These are phyloP conservation scores for Dioscorea alata DNA, from an alignment of 106 monocot genomes.

Conservation along the genomic window DNA sequence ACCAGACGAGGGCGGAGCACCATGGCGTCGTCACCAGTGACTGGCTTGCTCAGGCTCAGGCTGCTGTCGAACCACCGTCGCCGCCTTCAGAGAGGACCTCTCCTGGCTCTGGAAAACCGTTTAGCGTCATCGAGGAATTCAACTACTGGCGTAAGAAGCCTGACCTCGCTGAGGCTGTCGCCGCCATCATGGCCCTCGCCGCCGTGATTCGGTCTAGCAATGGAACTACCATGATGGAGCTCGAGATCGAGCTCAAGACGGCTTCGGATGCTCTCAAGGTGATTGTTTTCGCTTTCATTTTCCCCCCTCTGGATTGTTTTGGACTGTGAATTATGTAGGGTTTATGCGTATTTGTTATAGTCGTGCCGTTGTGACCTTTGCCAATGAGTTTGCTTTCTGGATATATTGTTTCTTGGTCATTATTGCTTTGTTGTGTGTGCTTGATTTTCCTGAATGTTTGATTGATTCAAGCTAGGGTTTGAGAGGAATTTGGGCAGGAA, in stretches of 20 bases:
- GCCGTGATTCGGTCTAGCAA: constrained; percentile 66
- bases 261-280: constrained; percentile 91
- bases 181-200: constrained; percentile 95
- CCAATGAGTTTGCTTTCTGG: background rate
- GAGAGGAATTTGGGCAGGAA: too few relatives aligned
- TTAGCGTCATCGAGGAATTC: constrained; percentile 88
- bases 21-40: constrained; percentile 84
- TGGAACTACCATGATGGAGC: constrained; percentile 97
- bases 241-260: constrained; percentile 89
- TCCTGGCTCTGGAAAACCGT: constrained; percentile 8
- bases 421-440: background rate
- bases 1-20: constrained; percentile 89
- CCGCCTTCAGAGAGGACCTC: constrained; percentile 8
- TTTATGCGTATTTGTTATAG: background rate
- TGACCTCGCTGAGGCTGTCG: constrained; percentile 93
- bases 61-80: constrained; percentile 21
- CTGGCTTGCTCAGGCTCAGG: constrained; percentile 89
- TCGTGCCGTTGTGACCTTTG: background rate
- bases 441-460: background rate
- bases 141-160: constrained; percentile 94
- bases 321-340: too few relatives aligned
- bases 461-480: background rate
- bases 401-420: too few relatives aligned
- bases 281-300: background rate
- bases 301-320: background rate